phyloP scores from a whole-genome alignment of 345 rosid species.

The Anacardium occidentale region DNA sequence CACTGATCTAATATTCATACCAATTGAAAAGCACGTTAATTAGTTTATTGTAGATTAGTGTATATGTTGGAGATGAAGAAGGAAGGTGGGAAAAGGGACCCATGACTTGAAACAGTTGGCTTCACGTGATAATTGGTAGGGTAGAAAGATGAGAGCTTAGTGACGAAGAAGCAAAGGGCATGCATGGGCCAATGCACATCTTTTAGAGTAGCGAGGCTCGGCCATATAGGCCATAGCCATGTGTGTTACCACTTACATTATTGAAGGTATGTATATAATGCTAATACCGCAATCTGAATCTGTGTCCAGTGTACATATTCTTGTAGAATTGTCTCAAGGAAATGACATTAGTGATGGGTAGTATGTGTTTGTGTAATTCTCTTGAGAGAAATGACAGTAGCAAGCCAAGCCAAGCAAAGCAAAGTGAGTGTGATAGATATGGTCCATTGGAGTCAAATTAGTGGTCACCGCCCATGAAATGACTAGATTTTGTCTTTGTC shows the following conservation, averaged over 20 bases:
- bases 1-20: too few species aligned
- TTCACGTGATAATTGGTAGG: slow-evolving; percentile 23
- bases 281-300: too few species aligned
- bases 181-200: slow-evolving; percentile 23
- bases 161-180: neutral
- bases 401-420: slow-evolving; percentile 6
- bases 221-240: neutral
- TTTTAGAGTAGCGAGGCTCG: slow-evolving; percentile 8
- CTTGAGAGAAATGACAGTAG: neutral
- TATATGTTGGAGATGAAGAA: too few species aligned
- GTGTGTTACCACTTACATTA: neutral
- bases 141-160: neutral
- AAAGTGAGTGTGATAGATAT: neutral
- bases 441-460: slow-evolving; percentile 25
- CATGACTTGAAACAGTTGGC: slow-evolving; percentile 13
- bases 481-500: slow-evolving; percentile 13
- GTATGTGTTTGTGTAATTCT: too few species aligned
- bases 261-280: neutral
- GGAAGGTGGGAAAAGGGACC: neutral
- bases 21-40: too few species aligned
- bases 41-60: too few species aligned
- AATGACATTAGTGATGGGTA: neutral
- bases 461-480: slow-evolving; percentile 24
- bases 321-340: neutral
- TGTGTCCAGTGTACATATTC: too few species aligned